Conservation (phyloP, 116 monocot genomes). For the Phalaenopsis hybrid region DNA sequence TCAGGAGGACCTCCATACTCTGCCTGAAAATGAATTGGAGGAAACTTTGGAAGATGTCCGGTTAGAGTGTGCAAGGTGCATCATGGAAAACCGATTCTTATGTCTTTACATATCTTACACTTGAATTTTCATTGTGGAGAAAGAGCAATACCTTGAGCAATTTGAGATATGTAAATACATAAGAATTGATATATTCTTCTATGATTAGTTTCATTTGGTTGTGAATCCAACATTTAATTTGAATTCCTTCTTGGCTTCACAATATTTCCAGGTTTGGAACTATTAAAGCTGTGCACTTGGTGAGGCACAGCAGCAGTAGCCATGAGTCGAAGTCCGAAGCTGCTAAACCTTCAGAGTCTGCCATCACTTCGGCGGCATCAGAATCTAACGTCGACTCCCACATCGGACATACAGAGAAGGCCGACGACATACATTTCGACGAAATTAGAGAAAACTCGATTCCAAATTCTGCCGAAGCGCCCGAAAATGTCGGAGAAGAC, state of each 20-base stretch:
- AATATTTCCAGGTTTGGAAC: constrained; percentile 71
- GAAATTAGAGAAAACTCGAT: neutral
- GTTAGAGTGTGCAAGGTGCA: constrained; percentile 76
- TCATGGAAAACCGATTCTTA: neutral
- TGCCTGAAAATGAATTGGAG: constrained; percentile 58
- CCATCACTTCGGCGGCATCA: neutral
- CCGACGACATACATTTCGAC: neutral
- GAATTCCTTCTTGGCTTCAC: neutral
- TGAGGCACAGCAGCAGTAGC: constrained; percentile 14
- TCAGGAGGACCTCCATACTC: constrained; percentile 34
- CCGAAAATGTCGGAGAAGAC: constrained; percentile 9
- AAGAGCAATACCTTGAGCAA: no score
- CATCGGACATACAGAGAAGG: constrained; percentile 7
- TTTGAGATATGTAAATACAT: no score
- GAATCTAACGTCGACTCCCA: constrained; percentile 10
- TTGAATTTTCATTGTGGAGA: no score
- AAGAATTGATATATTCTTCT: neutral
- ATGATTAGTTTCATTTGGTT: neutral
- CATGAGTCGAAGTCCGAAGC: neutral
- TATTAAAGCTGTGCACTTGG: constrained; percentile 68
- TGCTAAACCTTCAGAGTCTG: constrained; percentile 15
- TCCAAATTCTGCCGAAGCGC: constrained; percentile 1
- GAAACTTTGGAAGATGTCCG: constrained; percentile 88
- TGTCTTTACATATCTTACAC: no score
- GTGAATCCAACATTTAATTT: neutral